Evolutionary conservation across 306 rosid species (phyloP).

Genomic region (Castanea sativa): DNA sequence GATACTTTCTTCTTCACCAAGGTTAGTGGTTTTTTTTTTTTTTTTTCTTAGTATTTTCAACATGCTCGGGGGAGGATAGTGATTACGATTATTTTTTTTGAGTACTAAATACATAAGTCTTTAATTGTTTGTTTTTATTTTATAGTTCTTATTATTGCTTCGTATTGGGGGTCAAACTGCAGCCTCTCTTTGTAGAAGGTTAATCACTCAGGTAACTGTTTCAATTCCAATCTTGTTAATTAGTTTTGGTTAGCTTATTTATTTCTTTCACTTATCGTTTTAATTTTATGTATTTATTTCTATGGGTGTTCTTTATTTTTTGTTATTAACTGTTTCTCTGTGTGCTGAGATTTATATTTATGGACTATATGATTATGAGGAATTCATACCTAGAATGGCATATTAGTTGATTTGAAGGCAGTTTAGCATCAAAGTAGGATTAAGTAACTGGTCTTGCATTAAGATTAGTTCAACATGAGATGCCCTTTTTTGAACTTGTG

Average conservation of each 20-base stretch:
- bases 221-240: neutral
- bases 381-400: neutral
- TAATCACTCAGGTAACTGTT: constrained; percentile 38
- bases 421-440: constrained; percentile 1
- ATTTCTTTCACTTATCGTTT: neutral
- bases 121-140: neutral
- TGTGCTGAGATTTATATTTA: neutral
- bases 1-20: neutral
- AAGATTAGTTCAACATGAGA: neutral
- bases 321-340: neutral
- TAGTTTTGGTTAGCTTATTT: neutral
- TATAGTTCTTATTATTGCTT: constrained; percentile 21
- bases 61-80: neutral
- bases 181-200: constrained; percentile 13
- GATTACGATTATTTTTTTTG: constrained; percentile 5
- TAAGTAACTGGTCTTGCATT: neutral
- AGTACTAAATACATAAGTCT: neutral
- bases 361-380: neutral
- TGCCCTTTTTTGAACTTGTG: neutral
- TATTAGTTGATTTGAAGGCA: neutral
- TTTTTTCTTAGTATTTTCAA: too few relatives aligned
- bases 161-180: constrained; percentile 22
- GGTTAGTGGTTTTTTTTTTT: neutral
- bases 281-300: constrained; percentile 12
- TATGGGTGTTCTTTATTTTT: neutral